Evolutionary conservation across 2,329 filamentous ascomycete genomes (phyloP).

Genomic region (Thermothelomyces thermophilus): DNA sequence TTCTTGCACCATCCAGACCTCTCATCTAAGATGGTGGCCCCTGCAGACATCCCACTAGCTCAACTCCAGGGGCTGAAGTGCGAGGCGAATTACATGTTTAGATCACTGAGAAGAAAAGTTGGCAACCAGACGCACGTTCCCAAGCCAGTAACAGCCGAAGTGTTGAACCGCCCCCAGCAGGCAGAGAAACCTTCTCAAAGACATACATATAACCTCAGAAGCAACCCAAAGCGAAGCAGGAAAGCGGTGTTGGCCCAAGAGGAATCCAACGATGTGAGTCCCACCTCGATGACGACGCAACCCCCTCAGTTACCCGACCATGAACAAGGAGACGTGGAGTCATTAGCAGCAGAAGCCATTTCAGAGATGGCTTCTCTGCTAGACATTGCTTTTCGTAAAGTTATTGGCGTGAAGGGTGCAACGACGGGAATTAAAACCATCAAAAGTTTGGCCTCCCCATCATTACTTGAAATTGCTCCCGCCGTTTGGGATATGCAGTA

Average conservation of each 20-base stretch:
- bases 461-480: constrained; percentile 29
- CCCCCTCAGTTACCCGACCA: background rate
- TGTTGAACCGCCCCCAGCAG: background rate
- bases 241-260: constrained; percentile 8
- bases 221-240: constrained; percentile 4
- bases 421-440: constrained; percentile 14
- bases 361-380: constrained; percentile 20
- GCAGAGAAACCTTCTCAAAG: background rate
- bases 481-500: constrained; percentile 31
- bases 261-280: background rate
- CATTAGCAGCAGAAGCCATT: constrained; percentile 1
- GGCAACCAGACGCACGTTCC: background rate
- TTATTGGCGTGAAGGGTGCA: constrained; percentile 26
- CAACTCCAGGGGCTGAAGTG: constrained; percentile 18
- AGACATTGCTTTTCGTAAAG: constrained; percentile 25
- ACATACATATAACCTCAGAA: constrained; percentile 11
- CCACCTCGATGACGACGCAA: background rate
- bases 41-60: constrained; percentile 7
- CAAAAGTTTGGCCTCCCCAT: constrained; percentile 16
- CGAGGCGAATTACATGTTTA: constrained; percentile 13
- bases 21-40: constrained; percentile 20
- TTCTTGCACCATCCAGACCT: constrained; percentile 24
- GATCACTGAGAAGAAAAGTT: background rate
- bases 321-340: background rate
- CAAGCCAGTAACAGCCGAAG: constrained; percentile 4